Evolutionary conservation across 129 eudicot genomes (phyloP).

Genomic region (Erigeron canadensis): DNA sequence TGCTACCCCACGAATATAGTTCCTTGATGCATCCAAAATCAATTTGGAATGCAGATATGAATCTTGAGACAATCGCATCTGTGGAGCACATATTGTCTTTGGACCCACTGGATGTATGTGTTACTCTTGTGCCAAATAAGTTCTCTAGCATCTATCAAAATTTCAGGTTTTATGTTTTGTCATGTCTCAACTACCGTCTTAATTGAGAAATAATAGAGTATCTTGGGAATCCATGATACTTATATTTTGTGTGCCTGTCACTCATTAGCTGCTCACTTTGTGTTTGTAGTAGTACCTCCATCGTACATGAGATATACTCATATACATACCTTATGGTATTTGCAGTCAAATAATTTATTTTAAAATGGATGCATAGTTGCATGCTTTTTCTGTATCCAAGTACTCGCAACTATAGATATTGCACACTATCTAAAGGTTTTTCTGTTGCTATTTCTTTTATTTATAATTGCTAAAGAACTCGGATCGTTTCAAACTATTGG

Average conservation of each 20-base stretch:
- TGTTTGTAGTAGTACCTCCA: neutral
- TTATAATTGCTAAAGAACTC: slow-evolving; percentile 6
- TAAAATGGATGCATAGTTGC: slow-evolving; percentile 1
- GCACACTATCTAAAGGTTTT: neutral
- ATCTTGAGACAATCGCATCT: slow-evolving; percentile 52
- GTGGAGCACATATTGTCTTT: slow-evolving; percentile 74
- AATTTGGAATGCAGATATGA: slow-evolving; percentile 82
- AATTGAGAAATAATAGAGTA: neutral
- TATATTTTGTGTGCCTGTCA: slow-evolving; percentile 6
- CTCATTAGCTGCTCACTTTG: slow-evolving; percentile 20
- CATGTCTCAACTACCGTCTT: slow-evolving; percentile 5
- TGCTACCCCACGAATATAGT: slow-evolving; percentile 64
- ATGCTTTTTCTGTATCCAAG: too few species aligned
- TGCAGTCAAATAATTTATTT: slow-evolving; percentile 4
- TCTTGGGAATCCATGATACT: neutral
- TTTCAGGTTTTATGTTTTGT: slow-evolving; percentile 9
- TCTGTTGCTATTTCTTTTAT: neutral
- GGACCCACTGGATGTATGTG: slow-evolving; percentile 80
- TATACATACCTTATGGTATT: neutral
- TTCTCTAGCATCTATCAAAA: slow-evolving; percentile 7
- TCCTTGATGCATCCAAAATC: slow-evolving; percentile 61
- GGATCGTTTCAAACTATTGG: neutral
- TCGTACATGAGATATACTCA: neutral
- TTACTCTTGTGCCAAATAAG: slow-evolving; percentile 19
- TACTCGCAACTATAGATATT: neutral